Conservation (phyloP, 352 stramenopile genomes). For the Blastocystis sp. region DNA sequence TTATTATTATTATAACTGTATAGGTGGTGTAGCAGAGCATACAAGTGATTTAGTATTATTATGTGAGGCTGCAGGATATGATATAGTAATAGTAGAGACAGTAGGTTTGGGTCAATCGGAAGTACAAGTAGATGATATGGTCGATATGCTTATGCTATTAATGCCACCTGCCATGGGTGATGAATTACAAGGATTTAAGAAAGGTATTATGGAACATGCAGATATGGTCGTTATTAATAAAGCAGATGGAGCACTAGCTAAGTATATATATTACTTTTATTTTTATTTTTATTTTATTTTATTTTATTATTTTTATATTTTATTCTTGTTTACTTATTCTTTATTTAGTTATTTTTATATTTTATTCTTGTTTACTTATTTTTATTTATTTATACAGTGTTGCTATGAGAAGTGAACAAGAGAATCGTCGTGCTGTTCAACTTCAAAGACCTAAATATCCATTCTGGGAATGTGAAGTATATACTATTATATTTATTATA, state of each 20-base stretch:
- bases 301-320: background rate
- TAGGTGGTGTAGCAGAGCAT: constrained; percentile 56
- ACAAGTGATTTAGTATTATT: constrained; percentile 74
- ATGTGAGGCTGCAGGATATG: constrained; percentile 70
- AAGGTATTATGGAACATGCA: constrained; percentile 89
- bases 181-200: constrained; percentile 86
- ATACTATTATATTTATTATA: no score
- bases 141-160: constrained; percentile 83
- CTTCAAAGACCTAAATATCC: constrained; percentile 58
- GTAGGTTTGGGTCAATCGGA: constrained; percentile 87
- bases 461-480: constrained; percentile 57
- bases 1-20: constrained; percentile 37
- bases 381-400: constrained; percentile 42
- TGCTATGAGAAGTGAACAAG: constrained; percentile 34
- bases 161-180: constrained; percentile 77
- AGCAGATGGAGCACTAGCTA: constrained; percentile 63
- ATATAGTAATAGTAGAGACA: constrained; percentile 84
- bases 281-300: constrained; percentile 42
- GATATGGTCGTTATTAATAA: constrained; percentile 92
- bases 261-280: constrained; percentile 1
- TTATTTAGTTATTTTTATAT: background rate
- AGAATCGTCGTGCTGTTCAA: constrained; percentile 53
- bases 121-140: constrained; percentile 78
- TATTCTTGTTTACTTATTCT: background rate
- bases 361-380: background rate